Base-by-base conservation (phyloP, 2,329 filamentous ascomycete genomes). In the Cercospora sp. region DNA sequence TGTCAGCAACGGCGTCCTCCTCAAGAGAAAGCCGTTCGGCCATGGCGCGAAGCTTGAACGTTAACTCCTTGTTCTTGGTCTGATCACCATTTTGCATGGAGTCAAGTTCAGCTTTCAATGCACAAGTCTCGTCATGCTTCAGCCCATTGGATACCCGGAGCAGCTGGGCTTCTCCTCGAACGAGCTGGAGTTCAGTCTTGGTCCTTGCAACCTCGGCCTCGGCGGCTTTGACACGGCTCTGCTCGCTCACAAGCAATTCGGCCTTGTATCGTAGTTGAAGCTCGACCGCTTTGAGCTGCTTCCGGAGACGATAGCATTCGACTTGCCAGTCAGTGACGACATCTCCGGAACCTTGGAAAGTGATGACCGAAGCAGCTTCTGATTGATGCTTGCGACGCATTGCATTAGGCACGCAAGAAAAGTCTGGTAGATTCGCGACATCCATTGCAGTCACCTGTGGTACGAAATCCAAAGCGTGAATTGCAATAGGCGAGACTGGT, bases 1-100 rank as follows among this genome's bases (percentile, higher is more conserved):
- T 60, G 26, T 65, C 63, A n/a, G 31, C 48, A 3, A 68, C 20
- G 4, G 63, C 45, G 3, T 64, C 45, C 18, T 68, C 66, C 20
- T 68, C 64, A 10, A 65, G 16, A n/a, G 66, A 59, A 23, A 68
- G 58, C 10, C 55, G 65, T 33, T 65, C 59, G 6, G 66, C 61
- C 66, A 67, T 64, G 13, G 28, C 28, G 3, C 55, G 30, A 12
- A 67, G 18, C 42, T 59, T 63, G 9, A 26, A 30, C n/a, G 28
- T 30, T n/a, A 65, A 39, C 18, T 68, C 62, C 33, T 63, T 68
- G 33, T 36, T n/a, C 48, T 33, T 60, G 42, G 20, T 63, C 13
- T 61, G 33, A 26, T 64, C 61, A 12, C 61, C 48, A 12, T 18
- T 64, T 5, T 64, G 28, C 30, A 64, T 20, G 20, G 26, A 55